Base-by-base conservation (phyloP, 306 rosid species). In the Boehmeria nivea region DNA sequence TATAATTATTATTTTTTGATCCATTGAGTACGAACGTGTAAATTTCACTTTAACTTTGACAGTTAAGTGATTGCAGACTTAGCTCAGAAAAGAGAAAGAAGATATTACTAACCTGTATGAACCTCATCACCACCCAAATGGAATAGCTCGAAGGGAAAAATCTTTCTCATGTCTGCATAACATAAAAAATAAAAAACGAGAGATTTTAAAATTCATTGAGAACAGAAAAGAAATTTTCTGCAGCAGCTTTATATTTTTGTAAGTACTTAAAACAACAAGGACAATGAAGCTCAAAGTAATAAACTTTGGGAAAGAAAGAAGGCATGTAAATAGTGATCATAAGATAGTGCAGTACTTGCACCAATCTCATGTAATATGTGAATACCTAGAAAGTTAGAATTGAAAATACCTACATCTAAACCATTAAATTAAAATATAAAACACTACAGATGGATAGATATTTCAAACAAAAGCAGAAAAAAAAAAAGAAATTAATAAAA, bases 111-210 rank as follows among this genome's bases (percentile, higher is more conserved):
- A 91, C 99, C 74, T 73, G 99, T 87, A 79, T 93, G 59, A 65
- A 93, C 99, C 64, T 93, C 99, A 77, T 93, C 99, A 51, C 99
- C 99, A 31, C 99, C 99, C 83, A 93, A 77, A 84, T 93, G 99
- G 79, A 93, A 85, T 43, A 93, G 86, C 81, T 87, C 96, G 26
- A 93, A 93, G 46, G 95, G 96, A 77, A 93, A 93, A 57, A 87
- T 81, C 60, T 77, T 83, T 77, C 99, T 85, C 85, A 91, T 61
- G 78, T 87, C 99, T 91, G 86, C 53, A 74, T 54, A 22, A 69
- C 50, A 52, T 16, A 7, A 47, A 54, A 56, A 27, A 74, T 49
- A 14, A 15, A 18, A 13, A 22, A 16, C 6, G 19, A 43, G 63
- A 53, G 64, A 36, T 2, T 19, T 10, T 31, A 31, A 4, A 4